These are phyloP conservation scores for Tetrahymena borealis DNA, from an alignment of 73 alveolate genomes.

Conservation along the genomic window DNA sequence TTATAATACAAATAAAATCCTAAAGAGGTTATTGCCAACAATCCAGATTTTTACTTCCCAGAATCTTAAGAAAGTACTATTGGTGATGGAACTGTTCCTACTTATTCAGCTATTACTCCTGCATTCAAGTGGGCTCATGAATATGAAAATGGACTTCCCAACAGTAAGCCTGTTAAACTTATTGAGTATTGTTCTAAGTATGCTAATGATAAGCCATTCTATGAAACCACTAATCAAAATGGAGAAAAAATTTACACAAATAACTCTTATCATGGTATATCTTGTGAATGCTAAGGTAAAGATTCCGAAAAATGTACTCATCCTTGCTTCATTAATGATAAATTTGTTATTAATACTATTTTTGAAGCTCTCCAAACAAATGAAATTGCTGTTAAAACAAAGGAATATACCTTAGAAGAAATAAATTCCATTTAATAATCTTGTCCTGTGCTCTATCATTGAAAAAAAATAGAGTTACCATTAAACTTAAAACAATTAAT, in stretches of 20 bases:
- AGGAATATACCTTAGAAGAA: background rate
- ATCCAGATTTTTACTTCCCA: slow-evolving; percentile 32
- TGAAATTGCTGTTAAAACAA: background rate
- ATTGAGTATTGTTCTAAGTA: slow-evolving; percentile 36
- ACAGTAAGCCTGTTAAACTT: slow-evolving; percentile 9
- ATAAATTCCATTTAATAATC: background rate
- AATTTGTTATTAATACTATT: background rate
- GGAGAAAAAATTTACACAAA: slow-evolving; percentile 6
- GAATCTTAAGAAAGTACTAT: background rate
- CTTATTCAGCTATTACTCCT: slow-evolving; percentile 33
- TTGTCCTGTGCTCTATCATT: background rate
- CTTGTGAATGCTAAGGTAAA: slow-evolving; percentile 22
- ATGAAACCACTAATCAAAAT: slow-evolving; percentile 7
- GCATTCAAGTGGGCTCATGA: slow-evolving; percentile 34
- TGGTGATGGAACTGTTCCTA: slow-evolving; percentile 36
- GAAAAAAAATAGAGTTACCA: too few species aligned
- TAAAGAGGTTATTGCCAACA: background rate
- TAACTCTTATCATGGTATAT: slow-evolving; percentile 21
- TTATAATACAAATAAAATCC: slow-evolving; percentile 10
- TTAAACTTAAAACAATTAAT: too few species aligned
- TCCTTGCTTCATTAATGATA: slow-evolving; percentile 32
- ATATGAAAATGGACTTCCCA: slow-evolving; percentile 9
- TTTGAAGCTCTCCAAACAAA: background rate
- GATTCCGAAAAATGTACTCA: slow-evolving; percentile 26
- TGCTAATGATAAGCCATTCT: slow-evolving; percentile 4